Evolutionary conservation across 257 asterid genomes (phyloP), one percentile per base, ranked within the genome.

Genomic region (Solanum dulcamara): DNA sequence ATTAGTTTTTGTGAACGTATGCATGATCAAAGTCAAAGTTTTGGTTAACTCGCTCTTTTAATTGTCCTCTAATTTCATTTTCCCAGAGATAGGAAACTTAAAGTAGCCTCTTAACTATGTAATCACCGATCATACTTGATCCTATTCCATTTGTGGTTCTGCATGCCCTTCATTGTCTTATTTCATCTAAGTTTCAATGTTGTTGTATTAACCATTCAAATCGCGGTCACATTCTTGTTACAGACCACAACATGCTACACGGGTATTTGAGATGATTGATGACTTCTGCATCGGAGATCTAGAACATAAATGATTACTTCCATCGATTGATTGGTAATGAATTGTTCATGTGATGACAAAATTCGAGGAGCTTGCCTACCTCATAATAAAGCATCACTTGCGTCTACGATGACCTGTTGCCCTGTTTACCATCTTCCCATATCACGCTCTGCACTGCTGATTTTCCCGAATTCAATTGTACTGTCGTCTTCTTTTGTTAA

Each of bases 161-260:
- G 42, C 5, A 72, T 77, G 10, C 22, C 37, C 14, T 15, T 32
- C 26, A 26, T 15, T 24, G 82, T 60, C 60, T 26, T 75, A 15
- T 14, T 75, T 75, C 22, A 11, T 74, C 40, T 0, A 26, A 7
- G 26, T 77, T 77, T 2, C n/a, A 26, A 44, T 44, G 24, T 44
- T 77, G 1, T 77, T 77, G 42, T 77, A 46, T 77, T 77, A 46
- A 46, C 83, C 62, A 9, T 46, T 28, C 26, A 77, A 77, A 77
- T 28, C 5, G 10, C 3, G 59, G 17, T 26, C 26, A 44, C 9
- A 15, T 75, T 80, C 87, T 28, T 71, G 55, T 88, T 86, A 90
- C 94, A 94, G 97, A 92, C 99, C 98, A 57, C 99, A 96, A 86
- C 98, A 96, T 90, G 98, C 95, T 44, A 92, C 99, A 14, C 95